Evolutionary conservation across 2,329 filamentous ascomycete genomes (phyloP), one percentile per base, ranked within the genome.

Genomic region (Botryosphaeria agaves): DNA sequence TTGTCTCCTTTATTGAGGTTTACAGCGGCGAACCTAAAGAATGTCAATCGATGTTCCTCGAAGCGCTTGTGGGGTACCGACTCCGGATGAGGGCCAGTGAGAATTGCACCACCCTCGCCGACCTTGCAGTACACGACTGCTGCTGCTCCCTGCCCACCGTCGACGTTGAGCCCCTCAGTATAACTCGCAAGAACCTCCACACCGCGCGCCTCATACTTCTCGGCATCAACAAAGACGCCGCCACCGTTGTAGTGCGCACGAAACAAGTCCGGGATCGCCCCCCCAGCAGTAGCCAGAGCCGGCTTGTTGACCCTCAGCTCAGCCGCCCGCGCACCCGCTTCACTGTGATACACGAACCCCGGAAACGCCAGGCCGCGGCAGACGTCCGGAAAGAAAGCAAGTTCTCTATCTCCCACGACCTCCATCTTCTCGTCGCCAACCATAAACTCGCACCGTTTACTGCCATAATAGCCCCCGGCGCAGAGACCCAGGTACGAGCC

Each of bases 71-170:
- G n/a, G 9, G 24, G 5, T 24, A 32, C 69, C 49, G 61, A 91
- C 81, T 98, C 89, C 30, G 87, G 87, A 62, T 98, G 89, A 23
- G 84, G 81, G 0, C 85, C 84, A 1, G 80, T 91, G 12, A 98
- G 55, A 5, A 95, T 55, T 1, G 72, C 82, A 23, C 69, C 70
- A 2, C 89, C 89, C 26, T 83, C 69, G 1, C 84, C 85, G 26
- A 93, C 66, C 37, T 75, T 79, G 45, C 84, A 80, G 45, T 83
- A 82, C 1, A 98, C 71, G 3, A 91, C 64, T 0, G 89, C 87
- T 2, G 85, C 84, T 18, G 72, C 67, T 2, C 71, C 72, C 25
- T 69, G 61, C 1, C 82, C 83, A 0, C 76, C 66, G 32, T 91
- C 76, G 3, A 94, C 79, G 41, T 77, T 71, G 8, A 92, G 52